Conservation (phyloP, 139 green algal genomes). For the Chloropicon primus region DNA sequence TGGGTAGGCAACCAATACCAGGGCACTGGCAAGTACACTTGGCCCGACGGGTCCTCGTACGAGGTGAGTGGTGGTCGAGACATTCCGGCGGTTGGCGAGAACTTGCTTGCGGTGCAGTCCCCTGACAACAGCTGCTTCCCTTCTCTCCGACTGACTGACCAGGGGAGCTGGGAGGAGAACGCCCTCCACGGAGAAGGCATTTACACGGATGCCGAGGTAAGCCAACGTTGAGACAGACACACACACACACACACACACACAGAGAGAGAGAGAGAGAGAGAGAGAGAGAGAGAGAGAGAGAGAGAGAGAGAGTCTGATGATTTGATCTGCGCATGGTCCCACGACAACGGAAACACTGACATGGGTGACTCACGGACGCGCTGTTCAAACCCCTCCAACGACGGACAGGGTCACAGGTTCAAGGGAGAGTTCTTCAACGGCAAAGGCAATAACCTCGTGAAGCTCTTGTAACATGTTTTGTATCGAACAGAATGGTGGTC, state of each 20-base stretch:
- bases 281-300: too few species aligned
- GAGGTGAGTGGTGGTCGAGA: background rate
- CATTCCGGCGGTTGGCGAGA: too few species aligned
- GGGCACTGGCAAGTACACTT: slow-evolving; percentile 15
- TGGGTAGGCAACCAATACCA: slow-evolving; percentile 16
- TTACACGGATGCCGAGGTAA: slow-evolving; percentile 31
- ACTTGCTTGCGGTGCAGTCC: background rate
- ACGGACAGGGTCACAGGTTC: slow-evolving; percentile 39
- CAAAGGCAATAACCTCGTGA: slow-evolving; percentile 11
- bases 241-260: too few species aligned
- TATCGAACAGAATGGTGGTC: too few species aligned
- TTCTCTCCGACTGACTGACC: background rate
- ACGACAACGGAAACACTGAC: too few species aligned
- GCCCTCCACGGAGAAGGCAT: slow-evolving; percentile 39
- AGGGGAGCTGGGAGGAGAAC: slow-evolving; percentile 37
- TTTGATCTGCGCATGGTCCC: too few species aligned
- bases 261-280: too few species aligned
- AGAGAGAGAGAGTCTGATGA: too few species aligned
- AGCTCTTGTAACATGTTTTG: background rate
- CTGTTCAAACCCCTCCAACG: too few species aligned
- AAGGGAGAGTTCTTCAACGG: slow-evolving; percentile 47
- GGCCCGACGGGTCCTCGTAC: slow-evolving; percentile 16
- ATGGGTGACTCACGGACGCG: too few species aligned
- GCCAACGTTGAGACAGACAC: too few species aligned
- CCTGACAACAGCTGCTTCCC: background rate